Evolutionary conservation across 495 filamentous ascomycete genomes (phyloP).

Genomic region (Mytilinidion resinicola): DNA sequence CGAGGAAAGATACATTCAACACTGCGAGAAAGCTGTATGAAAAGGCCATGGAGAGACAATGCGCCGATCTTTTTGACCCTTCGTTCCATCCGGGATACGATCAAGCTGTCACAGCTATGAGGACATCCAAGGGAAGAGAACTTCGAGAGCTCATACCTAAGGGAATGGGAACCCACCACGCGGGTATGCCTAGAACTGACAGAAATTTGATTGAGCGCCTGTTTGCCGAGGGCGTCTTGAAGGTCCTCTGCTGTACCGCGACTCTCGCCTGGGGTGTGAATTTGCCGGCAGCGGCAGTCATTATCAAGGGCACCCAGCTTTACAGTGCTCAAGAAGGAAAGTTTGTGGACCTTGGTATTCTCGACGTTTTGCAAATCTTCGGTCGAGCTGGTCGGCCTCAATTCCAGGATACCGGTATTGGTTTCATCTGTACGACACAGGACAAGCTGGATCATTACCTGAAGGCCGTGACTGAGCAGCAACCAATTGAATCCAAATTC

Average conservation of each 20-base stretch:
- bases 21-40: slow-evolving; percentile 82
- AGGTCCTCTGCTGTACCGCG: slow-evolving; percentile 96
- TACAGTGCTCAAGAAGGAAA: slow-evolving; percentile 95
- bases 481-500: slow-evolving; percentile 92
- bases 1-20: slow-evolving; percentile 83
- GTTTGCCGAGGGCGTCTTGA: slow-evolving; percentile 81
- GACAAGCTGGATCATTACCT: slow-evolving; percentile 93
- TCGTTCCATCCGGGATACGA: slow-evolving; percentile 62
- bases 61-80: slow-evolving; percentile 76
- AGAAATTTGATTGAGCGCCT: slow-evolving; percentile 87
- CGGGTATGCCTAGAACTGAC: slow-evolving; percentile 88
- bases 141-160: slow-evolving; percentile 81
- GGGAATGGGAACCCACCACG: slow-evolving; percentile 92
- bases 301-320: slow-evolving; percentile 96
- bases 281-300: slow-evolving; percentile 89
- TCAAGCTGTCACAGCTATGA: slow-evolving; percentile 70
- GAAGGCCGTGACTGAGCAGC: slow-evolving; percentile 85
- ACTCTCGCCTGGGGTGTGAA: slow-evolving; percentile 99
- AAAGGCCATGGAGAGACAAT: slow-evolving; percentile 73
- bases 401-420: slow-evolving; percentile 91
- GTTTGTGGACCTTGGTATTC: slow-evolving; percentile 92
- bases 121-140: slow-evolving; percentile 72
- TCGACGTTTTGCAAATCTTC: slow-evolving; percentile 98
- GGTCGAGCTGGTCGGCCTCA: slow-evolving; percentile 96
- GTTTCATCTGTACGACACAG: slow-evolving; percentile 90